These are phyloP conservation scores for Candida sakaeoensis DNA, from an alignment of 805 yeast genomes.

Conservation along the genomic window DNA sequence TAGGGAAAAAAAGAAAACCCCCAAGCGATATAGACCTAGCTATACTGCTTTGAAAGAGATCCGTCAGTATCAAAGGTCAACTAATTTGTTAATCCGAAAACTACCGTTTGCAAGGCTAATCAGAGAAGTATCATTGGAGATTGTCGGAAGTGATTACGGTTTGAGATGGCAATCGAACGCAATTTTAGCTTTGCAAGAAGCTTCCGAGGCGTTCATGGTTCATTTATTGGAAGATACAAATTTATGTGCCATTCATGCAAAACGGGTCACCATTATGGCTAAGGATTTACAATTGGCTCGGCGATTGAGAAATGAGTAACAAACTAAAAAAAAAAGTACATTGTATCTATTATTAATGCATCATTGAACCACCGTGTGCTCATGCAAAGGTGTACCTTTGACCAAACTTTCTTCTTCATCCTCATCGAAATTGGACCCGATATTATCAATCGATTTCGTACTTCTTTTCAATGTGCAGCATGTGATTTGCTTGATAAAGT, in stretches of 20 bases:
- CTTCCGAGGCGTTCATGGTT: constrained; percentile 72
- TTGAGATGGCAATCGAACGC: constrained; percentile 80
- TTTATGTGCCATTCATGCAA: constrained; percentile 31
- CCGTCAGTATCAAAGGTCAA: constrained; percentile 35
- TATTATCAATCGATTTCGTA: constrained; percentile 16
- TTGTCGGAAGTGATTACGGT: constrained; percentile 50
- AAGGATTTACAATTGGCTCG: constrained; percentile 79
- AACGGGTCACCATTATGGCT: constrained; percentile 78
- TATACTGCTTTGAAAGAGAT: constrained; percentile 66
- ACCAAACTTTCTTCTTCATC: constrained; percentile 35
- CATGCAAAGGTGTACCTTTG: constrained; percentile 37
- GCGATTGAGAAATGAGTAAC: constrained; percentile 55
- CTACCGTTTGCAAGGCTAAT: constrained; percentile 77
- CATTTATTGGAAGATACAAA: constrained; percentile 76
- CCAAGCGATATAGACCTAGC: constrained; percentile 56
- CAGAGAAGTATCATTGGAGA: constrained; percentile 66
- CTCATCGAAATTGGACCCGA: constrained; percentile 27
- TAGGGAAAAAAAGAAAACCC: constrained; percentile 13
- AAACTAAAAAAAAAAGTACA: neutral
- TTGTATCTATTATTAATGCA: neutral
- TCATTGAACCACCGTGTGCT: constrained; percentile 32
- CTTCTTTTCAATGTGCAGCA: constrained; percentile 50
- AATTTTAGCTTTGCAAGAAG: constrained; percentile 73
- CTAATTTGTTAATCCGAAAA: constrained; percentile 52
- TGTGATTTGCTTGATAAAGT: constrained; percentile 63